These are phyloP conservation scores for Pythium coloratum DNA, from an alignment of 352 stramenopile species.

Conservation along the genomic window DNA sequence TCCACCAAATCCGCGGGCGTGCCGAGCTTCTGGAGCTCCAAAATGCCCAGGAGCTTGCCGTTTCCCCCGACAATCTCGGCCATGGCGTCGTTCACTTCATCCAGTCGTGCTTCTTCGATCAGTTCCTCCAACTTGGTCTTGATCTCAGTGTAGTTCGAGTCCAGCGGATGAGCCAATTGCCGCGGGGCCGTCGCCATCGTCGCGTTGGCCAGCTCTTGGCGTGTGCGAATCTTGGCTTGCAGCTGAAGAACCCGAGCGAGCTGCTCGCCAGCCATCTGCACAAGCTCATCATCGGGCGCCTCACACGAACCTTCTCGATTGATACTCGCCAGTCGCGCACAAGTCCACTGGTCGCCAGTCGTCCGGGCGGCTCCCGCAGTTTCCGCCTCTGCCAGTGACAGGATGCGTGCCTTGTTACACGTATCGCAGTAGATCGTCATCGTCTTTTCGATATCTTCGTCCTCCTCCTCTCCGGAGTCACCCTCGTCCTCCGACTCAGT, in stretches of 20 bases:
- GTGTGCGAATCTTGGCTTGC: slow-evolving; percentile 43
- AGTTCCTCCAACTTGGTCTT: slow-evolving; percentile 50
- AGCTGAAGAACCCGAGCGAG: slow-evolving; percentile 51
- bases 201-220: slow-evolving; percentile 56
- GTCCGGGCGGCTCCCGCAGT: slow-evolving; percentile 27
- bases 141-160: slow-evolving; percentile 39
- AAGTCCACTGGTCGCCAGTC: slow-evolving; percentile 50
- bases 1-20: slow-evolving; percentile 74
- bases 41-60: slow-evolving; percentile 36
- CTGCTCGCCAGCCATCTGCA: slow-evolving; percentile 49
- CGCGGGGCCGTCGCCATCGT: slow-evolving; percentile 5
- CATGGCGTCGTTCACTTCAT: slow-evolving; percentile 84
- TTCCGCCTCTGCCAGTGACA: slow-evolving; percentile 47
- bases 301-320: slow-evolving; percentile 45
- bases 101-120: slow-evolving; percentile 70
- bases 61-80: slow-evolving; percentile 58
- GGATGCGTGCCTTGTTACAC: slow-evolving; percentile 80
- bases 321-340: slow-evolving; percentile 34
- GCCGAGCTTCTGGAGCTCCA: slow-evolving; percentile 80
- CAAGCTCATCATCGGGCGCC: slow-evolving; percentile 71
- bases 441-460: slow-evolving; percentile 59
- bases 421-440: slow-evolving; percentile 79
- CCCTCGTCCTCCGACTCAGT: slow-evolving; percentile 8
- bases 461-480: slow-evolving; percentile 37
- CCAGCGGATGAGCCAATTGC: slow-evolving; percentile 22